Conservation (phyloP, 106 monocot genomes). For the Gastrodia elata region DNA sequence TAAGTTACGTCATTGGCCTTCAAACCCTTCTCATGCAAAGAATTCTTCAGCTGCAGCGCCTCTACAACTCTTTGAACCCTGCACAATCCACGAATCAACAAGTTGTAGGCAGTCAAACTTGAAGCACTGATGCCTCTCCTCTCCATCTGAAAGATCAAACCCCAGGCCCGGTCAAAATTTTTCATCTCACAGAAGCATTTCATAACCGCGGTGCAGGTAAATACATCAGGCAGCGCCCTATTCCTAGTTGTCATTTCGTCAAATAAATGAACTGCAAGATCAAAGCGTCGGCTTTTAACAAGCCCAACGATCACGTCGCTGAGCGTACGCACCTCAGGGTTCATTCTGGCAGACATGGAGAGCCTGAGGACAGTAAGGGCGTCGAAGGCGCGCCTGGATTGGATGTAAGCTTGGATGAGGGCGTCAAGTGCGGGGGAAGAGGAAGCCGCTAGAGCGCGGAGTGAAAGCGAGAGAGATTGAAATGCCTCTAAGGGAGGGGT, state of each 20-base stretch:
- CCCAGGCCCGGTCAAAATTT: constrained; percentile 41
- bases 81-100: constrained; percentile 81
- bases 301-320: constrained; percentile 52
- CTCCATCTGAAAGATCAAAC: constrained; percentile 41
- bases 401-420: constrained; percentile 26
- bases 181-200: constrained; percentile 65
- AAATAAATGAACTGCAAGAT: constrained; percentile 35
- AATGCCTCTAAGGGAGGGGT: constrained; percentile 16
- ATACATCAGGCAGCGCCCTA: constrained; percentile 31
- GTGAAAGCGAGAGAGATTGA: constrained; percentile 10
- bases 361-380: constrained; percentile 27
- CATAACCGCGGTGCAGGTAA: constrained; percentile 46
- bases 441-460: background rate
- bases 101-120: constrained; percentile 56
- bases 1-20: constrained; percentile 73
- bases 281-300: constrained; percentile 34
- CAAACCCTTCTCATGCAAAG: constrained; percentile 36
- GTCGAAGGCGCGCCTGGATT: constrained; percentile 18
- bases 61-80: constrained; percentile 44
- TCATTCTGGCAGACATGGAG: constrained; percentile 9
- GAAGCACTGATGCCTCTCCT: constrained; percentile 12
- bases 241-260: constrained; percentile 21
- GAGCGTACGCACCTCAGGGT: constrained; percentile 30
- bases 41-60: constrained; percentile 49
- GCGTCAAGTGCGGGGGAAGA: constrained; percentile 19